These are phyloP conservation scores for Colletotrichum lupini DNA, from an alignment of 2,329 filamentous ascomycete species.

Conservation along the genomic window DNA sequence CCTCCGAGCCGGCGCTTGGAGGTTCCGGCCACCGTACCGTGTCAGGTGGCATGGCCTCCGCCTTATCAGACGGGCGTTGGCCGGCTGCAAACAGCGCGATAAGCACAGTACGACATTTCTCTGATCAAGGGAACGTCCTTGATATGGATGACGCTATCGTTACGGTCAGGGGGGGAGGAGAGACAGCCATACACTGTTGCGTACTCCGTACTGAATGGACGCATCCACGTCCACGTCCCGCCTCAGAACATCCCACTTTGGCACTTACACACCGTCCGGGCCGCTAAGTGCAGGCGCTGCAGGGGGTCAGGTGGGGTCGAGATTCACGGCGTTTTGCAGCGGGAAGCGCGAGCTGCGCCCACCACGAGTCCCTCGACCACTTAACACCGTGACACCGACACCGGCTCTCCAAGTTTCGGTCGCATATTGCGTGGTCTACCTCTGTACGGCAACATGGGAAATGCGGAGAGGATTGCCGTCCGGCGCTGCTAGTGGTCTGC, in stretches of 20 bases:
- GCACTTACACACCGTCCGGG: slow-evolving; percentile 10
- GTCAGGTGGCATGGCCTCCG: slow-evolving; percentile 12
- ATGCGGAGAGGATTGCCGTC: not conserved
- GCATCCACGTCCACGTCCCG: not conserved
- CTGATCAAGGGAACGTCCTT: not conserved
- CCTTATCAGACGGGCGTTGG: slow-evolving; percentile 7
- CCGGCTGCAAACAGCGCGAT: slow-evolving; percentile 21
- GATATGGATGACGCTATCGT: slow-evolving; percentile 30
- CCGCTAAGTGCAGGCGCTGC: slow-evolving; percentile 17
- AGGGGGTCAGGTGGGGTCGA: slow-evolving; percentile 27
- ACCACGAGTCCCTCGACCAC: not conserved
- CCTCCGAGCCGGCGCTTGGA: slow-evolving; percentile 4
- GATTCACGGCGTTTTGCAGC: not conserved
- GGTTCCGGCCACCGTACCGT: slow-evolving; percentile 27
- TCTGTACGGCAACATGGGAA: not conserved
- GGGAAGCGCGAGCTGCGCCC: slow-evolving; percentile 27
- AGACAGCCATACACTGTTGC: too few species aligned
- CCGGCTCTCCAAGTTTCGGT: slow-evolving; percentile 13
- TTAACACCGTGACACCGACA: slow-evolving; percentile 21
- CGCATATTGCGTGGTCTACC: not conserved
- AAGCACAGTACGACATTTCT: slow-evolving; percentile 20
- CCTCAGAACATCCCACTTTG: slow-evolving; percentile 19
- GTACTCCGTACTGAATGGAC: not conserved
- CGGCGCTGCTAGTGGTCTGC: slow-evolving; percentile 15
- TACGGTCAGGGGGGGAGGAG: not conserved